A percentile compares a stretch with the other conserved stretches of the same genome.
Conservation (phyloP, 768 basidiomycete genomes). For the Cyclocybe aegerita region DNA sequence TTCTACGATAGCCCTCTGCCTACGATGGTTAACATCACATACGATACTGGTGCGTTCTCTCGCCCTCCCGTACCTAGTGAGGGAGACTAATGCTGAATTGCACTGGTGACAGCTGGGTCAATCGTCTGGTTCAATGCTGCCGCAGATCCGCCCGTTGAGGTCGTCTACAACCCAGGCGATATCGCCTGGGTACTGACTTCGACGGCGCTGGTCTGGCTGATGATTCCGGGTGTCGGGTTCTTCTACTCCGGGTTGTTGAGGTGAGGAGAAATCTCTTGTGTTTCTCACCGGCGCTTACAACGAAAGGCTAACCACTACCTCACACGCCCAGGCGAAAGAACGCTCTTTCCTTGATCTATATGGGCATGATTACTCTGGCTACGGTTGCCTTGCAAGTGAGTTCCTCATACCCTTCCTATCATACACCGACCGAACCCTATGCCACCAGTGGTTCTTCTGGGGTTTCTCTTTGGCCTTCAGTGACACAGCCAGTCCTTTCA, state of each 20-base stretch:
- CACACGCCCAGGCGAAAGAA: constrained; percentile 72
- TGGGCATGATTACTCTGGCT: constrained; percentile 75
- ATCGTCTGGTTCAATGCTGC: constrained; percentile 16
- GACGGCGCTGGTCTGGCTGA: constrained; percentile 82
- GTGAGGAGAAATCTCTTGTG: constrained; percentile 4
- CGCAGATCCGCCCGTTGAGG: constrained; percentile 7
- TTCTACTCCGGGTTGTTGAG: constrained; percentile 87
- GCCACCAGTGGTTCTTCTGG: too few species aligned
- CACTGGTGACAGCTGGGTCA: constrained; percentile 16
- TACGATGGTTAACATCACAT: constrained; percentile 33
- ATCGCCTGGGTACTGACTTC: constrained; percentile 66
- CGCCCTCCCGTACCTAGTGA: background rate
- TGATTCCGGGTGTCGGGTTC: constrained; percentile 85
- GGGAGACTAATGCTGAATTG: background rate
- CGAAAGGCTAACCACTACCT: background rate
- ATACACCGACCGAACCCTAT: too few species aligned
- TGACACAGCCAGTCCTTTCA: too few species aligned
- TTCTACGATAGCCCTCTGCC: background rate
- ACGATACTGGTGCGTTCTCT: constrained; percentile 30
- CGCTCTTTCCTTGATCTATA: constrained; percentile 87
- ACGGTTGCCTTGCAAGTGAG: constrained; percentile 84
- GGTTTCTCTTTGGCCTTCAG: too few species aligned
- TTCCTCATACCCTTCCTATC: background rate
- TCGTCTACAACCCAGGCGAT: constrained; percentile 47
- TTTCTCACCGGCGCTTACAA: too few species aligned